Evolutionary conservation across 176 grass and related monocot genomes (phyloP).

Genomic region (Poa annua): DNA sequence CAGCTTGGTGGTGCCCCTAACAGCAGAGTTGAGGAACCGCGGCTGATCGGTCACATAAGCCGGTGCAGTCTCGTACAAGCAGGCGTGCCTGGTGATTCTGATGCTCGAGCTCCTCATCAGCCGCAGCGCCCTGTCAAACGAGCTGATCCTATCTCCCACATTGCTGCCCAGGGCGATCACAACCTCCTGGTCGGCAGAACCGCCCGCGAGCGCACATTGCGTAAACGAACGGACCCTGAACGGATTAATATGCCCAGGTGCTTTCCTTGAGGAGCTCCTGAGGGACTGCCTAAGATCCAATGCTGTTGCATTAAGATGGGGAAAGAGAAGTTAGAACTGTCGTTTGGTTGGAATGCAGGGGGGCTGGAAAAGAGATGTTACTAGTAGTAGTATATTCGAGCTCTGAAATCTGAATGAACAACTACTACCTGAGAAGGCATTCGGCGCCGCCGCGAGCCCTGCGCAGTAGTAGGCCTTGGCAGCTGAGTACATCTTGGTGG

Average conservation of each 20-base stretch:
- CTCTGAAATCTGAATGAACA: no score
- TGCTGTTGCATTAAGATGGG: not conserved
- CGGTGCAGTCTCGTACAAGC: conserved; percentile 85
- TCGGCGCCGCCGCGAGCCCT: no score
- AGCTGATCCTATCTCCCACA: conserved; percentile 67
- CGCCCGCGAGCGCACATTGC: conserved; percentile 20
- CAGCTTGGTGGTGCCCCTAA: conserved; percentile 75
- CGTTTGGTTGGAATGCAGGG: not conserved
- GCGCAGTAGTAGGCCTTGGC: no score
- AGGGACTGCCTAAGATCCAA: conserved; percentile 30
- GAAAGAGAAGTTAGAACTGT: not conserved
- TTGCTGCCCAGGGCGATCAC: conserved; percentile 93
- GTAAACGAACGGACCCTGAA: conserved; percentile 23
- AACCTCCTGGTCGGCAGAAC: conserved; percentile 65
- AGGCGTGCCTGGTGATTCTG: conserved; percentile 74
- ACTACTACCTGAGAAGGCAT: no score
- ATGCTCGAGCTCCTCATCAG: conserved; percentile 72
- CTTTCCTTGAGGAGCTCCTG: not conserved
- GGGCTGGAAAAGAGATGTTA: not conserved
- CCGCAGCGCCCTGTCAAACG: conserved; percentile 63
- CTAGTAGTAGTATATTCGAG: no score
- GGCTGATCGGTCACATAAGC: conserved; percentile 87
- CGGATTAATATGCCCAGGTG: not conserved
- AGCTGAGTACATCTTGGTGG: no score
- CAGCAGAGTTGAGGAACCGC: conserved; percentile 74